Conservation (phyloP, 257 asterid species). For the Ophiorrhiza pumila region DNA sequence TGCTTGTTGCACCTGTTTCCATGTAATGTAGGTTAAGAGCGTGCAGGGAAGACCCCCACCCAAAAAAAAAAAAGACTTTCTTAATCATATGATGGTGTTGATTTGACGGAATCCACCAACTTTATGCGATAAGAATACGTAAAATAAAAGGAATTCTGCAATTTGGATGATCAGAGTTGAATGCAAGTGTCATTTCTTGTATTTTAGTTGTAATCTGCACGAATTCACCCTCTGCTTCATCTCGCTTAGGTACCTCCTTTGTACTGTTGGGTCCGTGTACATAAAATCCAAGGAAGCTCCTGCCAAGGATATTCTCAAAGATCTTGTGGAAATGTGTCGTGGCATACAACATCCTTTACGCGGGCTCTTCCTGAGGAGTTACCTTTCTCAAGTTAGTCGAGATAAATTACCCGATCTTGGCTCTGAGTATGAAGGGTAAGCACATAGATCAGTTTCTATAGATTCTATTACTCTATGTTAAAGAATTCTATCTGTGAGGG, state of each 20-base stretch:
- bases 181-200: not conserved
- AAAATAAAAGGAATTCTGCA: not conserved
- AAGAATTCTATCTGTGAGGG: not conserved
- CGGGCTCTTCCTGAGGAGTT: conserved; percentile 94
- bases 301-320: conserved; percentile 93
- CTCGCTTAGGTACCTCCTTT: conserved; percentile 71
- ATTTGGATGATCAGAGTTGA: conserved; percentile 1
- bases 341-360: conserved; percentile 96
- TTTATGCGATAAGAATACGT: not conserved
- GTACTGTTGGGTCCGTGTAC: conserved; percentile 97
- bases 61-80: not conserved
- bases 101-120: not conserved
- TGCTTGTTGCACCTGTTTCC: not conserved
- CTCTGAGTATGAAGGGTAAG: conserved; percentile 98
- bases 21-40: not conserved
- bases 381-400: conserved; percentile 95
- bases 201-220: conserved; percentile 2
- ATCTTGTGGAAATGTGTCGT: conserved; percentile 98
- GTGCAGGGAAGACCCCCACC: not conserved
- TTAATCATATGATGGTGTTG: not conserved
- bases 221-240: conserved; percentile 22
- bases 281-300: conserved; percentile 98
- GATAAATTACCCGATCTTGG: conserved; percentile 97
- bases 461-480: not conserved
- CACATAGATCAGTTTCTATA: conserved; percentile 5